These are phyloP conservation scores for Penicilliopsis zonata DNA, from an alignment of 495 filamentous ascomycete genomes.

Conservation along the genomic window DNA sequence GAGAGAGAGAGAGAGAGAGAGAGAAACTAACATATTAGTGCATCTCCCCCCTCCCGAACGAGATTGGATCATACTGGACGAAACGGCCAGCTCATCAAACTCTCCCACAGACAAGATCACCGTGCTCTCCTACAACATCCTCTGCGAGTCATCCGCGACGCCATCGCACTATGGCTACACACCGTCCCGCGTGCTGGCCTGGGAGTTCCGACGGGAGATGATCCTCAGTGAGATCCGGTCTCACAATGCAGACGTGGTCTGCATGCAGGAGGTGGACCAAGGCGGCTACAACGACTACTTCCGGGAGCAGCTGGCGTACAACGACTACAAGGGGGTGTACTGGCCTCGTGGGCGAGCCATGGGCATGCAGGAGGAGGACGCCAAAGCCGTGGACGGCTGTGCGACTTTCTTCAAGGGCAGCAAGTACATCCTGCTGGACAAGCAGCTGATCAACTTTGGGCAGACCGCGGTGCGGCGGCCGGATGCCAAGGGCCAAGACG, in stretches of 20 bases:
- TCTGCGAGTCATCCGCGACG: constrained; percentile 88
- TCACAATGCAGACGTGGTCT: constrained; percentile 79
- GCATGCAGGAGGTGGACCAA: constrained; percentile 83
- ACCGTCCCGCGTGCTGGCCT: constrained; percentile 61
- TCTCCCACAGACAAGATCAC: constrained; percentile 49
- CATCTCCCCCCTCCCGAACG: constrained; percentile 60
- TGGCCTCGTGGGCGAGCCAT: constrained; percentile 76
- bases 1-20: constrained; percentile 1
- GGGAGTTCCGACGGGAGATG: constrained; percentile 72
- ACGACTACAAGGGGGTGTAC: constrained; percentile 86
- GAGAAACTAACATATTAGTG: constrained; percentile 12
- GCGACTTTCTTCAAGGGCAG: constrained; percentile 89
- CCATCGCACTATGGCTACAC: constrained; percentile 77
- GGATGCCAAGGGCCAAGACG: constrained; percentile 89
- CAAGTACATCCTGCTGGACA: constrained; percentile 88
- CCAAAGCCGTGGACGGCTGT: constrained; percentile 81
- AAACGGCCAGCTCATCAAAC: constrained; percentile 30
- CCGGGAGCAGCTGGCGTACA: constrained; percentile 64
- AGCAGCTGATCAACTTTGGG: constrained; percentile 85
- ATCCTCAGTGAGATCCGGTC: constrained; percentile 71
- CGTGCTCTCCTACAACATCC: constrained; percentile 83
- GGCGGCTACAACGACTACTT: constrained; percentile 87
- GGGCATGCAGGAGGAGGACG: constrained; percentile 84
- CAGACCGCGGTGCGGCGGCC: constrained; percentile 82
- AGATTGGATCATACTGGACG: constrained; percentile 58